A percentile compares a stretch with the other conserved stretches of the same genome.
Conservation (phyloP, 805 yeast genomes). For the Barnettozyma wickerhamii region DNA sequence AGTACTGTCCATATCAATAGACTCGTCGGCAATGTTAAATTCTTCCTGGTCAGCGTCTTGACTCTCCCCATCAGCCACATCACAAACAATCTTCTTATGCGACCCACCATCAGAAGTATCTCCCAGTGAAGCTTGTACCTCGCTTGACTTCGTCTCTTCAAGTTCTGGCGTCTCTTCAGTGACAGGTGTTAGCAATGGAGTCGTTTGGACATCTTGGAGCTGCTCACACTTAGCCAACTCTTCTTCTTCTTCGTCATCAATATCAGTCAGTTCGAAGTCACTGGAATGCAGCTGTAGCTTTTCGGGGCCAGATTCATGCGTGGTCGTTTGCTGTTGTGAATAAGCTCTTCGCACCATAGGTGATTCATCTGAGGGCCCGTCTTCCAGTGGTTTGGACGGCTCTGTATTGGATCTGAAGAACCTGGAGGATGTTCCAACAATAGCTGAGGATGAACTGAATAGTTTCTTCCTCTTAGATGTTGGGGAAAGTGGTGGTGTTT, state of each 20-base stretch:
- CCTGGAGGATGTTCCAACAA: conserved; percentile 12
- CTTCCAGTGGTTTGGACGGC: background rate
- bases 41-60: background rate
- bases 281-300: conserved; percentile 14
- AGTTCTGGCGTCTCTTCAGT: background rate
- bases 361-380: background rate
- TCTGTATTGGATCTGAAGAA: conserved; percentile 14
- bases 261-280: conserved; percentile 26
- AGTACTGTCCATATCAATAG: background rate
- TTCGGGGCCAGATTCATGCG: background rate
- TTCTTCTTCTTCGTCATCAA: conserved; percentile 17
- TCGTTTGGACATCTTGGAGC: too few species aligned
- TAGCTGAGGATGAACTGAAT: conserved; percentile 10
- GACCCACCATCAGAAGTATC: too few species aligned
- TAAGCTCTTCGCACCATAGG: conserved; percentile 1
- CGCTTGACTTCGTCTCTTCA: background rate
- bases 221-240: too few species aligned
- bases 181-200: too few species aligned
- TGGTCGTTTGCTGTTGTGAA: background rate
- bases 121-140: too few species aligned
- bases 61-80: too few species aligned
- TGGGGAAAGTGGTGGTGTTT: conserved; percentile 15
- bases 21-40: background rate
- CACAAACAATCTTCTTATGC: too few species aligned
- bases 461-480: conserved; percentile 19